These are phyloP conservation scores for Lasiosphaeris hirsuta DNA, from an alignment of 495 filamentous ascomycete genomes.

Conservation along the genomic window DNA sequence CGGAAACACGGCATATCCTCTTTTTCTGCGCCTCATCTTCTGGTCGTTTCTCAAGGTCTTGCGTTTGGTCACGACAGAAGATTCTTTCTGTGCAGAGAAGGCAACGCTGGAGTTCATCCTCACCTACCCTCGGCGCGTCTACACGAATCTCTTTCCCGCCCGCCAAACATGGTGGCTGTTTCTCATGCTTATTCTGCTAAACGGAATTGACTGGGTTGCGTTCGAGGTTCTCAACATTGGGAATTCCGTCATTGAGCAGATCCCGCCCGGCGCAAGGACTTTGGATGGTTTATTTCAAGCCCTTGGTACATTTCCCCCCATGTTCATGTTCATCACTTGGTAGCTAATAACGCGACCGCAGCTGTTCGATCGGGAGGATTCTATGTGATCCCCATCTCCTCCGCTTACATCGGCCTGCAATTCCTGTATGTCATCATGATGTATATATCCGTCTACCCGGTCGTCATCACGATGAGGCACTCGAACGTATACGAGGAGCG, in stretches of 20 bases:
- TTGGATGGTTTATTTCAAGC: conserved; percentile 85
- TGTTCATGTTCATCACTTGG: too few species aligned
- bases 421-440: conserved; percentile 90
- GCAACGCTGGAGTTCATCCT: conserved; percentile 78
- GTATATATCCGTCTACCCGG: conserved; percentile 79
- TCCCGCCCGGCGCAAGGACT: conserved; percentile 58
- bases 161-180: conserved; percentile 79
- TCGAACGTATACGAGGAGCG: conserved; percentile 67
- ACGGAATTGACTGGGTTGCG: conserved; percentile 74
- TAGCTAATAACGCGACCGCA: conserved; percentile 11
- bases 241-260: conserved; percentile 57
- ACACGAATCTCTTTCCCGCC: conserved; percentile 79
- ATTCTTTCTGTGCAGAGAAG: conserved; percentile 39
- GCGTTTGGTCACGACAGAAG: conserved; percentile 22
- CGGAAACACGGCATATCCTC: conserved; percentile 76
- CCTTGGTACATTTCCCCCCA: conserved; percentile 35
- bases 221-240: conserved; percentile 79
- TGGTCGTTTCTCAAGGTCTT: conserved; percentile 55
- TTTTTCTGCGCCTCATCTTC: conserved; percentile 74
- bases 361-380: conserved; percentile 83
- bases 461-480: conserved; percentile 68
- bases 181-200: conserved; percentile 67
- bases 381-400: conserved; percentile 71
- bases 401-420: conserved; percentile 68
- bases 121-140: conserved; percentile 72